Percentiles rank a stretch among this genome's conserved stretches.
Conservation (phyloP, 169 alveolate species). For the Cryptosporidium meleagridis region DNA sequence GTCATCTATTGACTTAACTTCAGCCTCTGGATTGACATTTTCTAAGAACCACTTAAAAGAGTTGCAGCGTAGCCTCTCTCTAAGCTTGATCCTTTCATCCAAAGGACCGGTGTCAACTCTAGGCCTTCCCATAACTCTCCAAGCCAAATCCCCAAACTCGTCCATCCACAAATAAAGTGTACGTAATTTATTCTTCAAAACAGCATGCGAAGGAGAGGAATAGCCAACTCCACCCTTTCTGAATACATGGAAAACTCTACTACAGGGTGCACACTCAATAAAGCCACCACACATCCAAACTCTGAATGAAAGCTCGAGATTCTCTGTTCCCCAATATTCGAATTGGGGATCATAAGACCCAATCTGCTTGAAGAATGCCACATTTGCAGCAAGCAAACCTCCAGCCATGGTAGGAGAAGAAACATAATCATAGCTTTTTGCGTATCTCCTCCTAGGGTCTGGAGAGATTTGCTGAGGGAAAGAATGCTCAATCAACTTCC, state of each 20-base stretch:
- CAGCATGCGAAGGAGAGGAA: slow-evolving; percentile 76
- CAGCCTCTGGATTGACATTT: slow-evolving; percentile 79
- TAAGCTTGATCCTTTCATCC: slow-evolving; percentile 43
- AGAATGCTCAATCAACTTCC: slow-evolving; percentile 82
- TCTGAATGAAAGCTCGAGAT: slow-evolving; percentile 80
- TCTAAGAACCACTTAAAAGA: slow-evolving; percentile 80
- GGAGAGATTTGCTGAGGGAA: slow-evolving; percentile 67
- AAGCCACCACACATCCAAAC: slow-evolving; percentile 84
- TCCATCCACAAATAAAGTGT: slow-evolving; percentile 81
- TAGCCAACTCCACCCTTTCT: slow-evolving; percentile 81
- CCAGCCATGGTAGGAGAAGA: slow-evolving; percentile 84
- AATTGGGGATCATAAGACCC: slow-evolving; percentile 79
- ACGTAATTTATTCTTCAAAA: slow-evolving; percentile 75
- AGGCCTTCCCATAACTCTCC: slow-evolving; percentile 75
- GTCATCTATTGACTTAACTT: slow-evolving; percentile 77
- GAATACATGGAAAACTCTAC: slow-evolving; percentile 80
- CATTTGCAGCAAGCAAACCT: slow-evolving; percentile 80
- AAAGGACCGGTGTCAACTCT: slow-evolving; percentile 64
- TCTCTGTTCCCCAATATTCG: slow-evolving; percentile 83
- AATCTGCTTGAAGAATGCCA: slow-evolving; percentile 75
- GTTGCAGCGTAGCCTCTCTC: slow-evolving; percentile 69
- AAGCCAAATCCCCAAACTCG: slow-evolving; percentile 72
- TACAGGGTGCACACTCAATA: slow-evolving; percentile 81
- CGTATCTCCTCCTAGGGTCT: slow-evolving; percentile 52
- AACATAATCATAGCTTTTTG: slow-evolving; percentile 75